These are phyloP conservation scores for Magnusiomyces ingens DNA, from an alignment of 1,139 yeast genomes.

Conservation along the genomic window DNA sequence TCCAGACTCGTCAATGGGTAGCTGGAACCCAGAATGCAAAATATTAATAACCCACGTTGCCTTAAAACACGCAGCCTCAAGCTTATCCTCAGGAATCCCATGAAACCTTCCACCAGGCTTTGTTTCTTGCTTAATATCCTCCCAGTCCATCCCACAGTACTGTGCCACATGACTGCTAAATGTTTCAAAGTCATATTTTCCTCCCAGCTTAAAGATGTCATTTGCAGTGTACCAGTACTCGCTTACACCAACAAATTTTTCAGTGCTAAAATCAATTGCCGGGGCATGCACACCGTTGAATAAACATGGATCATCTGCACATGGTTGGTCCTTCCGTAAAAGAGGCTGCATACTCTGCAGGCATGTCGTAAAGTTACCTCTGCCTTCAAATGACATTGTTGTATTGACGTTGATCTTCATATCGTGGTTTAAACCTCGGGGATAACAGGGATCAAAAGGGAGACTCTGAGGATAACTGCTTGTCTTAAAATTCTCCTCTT, in stretches of 20 bases:
- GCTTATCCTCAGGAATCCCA: slow-evolving; percentile 38
- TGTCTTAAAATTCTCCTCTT: slow-evolving; percentile 9
- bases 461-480: slow-evolving; percentile 13
- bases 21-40: slow-evolving; percentile 67
- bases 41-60: slow-evolving; percentile 70
- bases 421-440: slow-evolving; percentile 33
- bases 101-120: slow-evolving; percentile 24
- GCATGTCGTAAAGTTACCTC: slow-evolving; percentile 55
- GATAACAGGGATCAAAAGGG: slow-evolving; percentile 57
- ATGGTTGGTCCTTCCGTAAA: slow-evolving; percentile 39
- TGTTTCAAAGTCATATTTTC: slow-evolving; percentile 36
- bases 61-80: slow-evolving; percentile 56
- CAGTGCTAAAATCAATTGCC: slow-evolving; percentile 56
- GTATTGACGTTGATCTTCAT: slow-evolving; percentile 23
- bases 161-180: slow-evolving; percentile 43
- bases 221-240: slow-evolving; percentile 76
- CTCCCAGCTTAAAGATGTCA: slow-evolving; percentile 38
- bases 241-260: slow-evolving; percentile 68
- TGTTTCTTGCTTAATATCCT: slow-evolving; percentile 34
- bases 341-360: slow-evolving; percentile 54
- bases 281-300: slow-evolving; percentile 45
- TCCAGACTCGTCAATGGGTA: slow-evolving; percentile 47
- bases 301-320: slow-evolving; percentile 39
- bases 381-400: slow-evolving; percentile 45
- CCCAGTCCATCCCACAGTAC: slow-evolving; percentile 43